These are phyloP conservation scores for Primulina tabacum DNA, from an alignment of 257 asterid species.

Conservation along the genomic window DNA sequence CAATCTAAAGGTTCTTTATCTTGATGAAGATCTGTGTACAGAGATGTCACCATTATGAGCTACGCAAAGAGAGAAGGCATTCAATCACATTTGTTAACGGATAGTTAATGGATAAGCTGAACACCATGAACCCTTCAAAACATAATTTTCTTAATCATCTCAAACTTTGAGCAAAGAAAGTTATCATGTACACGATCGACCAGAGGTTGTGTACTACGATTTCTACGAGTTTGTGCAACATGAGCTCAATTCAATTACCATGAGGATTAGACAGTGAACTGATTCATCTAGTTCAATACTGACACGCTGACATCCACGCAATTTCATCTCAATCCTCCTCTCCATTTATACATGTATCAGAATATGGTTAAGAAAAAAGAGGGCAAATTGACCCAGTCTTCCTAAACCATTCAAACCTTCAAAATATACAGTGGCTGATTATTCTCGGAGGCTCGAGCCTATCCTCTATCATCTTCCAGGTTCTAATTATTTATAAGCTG, in stretches of 20 bases:
- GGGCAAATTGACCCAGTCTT: background rate
- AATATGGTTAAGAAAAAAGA: no score
- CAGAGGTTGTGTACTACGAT: no score
- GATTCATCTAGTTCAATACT: no score
- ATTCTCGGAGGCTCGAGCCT: background rate
- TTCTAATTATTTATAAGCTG: no score
- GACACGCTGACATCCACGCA: no score
- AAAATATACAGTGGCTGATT: background rate
- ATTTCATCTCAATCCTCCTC: no score
- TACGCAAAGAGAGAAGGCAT: background rate
- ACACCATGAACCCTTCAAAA: background rate
- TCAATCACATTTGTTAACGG: background rate
- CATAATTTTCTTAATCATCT: constrained; percentile 4
- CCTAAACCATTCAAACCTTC: background rate
- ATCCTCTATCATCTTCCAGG: background rate
- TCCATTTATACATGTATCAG: no score
- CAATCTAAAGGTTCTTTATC: constrained; percentile 83
- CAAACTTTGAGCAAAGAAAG: background rate
- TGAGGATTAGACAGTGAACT: no score
- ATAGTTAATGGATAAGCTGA: background rate
- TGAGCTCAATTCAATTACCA: no score
- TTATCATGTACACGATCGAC: no score
- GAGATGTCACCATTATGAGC: background rate
- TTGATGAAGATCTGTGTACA: constrained; percentile 55
- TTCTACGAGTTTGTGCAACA: no score